Percentiles rank a stretch among this genome's conserved stretches.
Evolutionary conservation across 257 asterid genomes (phyloP).

Genomic region (Solanum pimpinellifolium): DNA sequence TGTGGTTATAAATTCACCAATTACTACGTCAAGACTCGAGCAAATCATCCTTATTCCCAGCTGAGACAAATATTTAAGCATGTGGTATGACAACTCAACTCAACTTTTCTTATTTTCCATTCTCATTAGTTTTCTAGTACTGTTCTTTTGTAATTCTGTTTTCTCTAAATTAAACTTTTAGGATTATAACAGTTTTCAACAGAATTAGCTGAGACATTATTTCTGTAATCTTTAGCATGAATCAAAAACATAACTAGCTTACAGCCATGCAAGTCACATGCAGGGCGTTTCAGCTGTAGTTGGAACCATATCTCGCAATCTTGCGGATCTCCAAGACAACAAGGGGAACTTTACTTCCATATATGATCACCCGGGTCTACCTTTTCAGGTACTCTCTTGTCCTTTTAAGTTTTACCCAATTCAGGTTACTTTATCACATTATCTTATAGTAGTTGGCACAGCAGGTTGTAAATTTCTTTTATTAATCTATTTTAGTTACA

Average conservation of each 20-base stretch:
- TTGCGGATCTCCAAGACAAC: slow-evolving; percentile 84
- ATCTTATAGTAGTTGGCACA: no score
- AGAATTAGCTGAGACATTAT: not conserved
- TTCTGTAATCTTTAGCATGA: not conserved
- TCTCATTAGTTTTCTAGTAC: not conserved
- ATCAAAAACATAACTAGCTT: not conserved
- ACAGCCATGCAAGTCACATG: slow-evolving; percentile 4
- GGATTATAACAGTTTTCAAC: not conserved
- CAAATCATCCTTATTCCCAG: slow-evolving; percentile 97
- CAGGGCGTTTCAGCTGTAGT: slow-evolving; percentile 97
- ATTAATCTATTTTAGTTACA: not conserved
- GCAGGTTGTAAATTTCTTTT: not conserved
- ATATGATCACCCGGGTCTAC: slow-evolving; percentile 76
- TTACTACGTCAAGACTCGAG: slow-evolving; percentile 92
- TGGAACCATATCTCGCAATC: slow-evolving; percentile 97
- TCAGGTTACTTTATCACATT: not conserved
- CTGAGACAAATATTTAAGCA: slow-evolving; percentile 95
- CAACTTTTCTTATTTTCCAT: not conserved
- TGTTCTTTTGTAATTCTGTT: not conserved
- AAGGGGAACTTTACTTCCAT: slow-evolving; percentile 89
- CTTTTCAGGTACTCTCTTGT: slow-evolving; percentile 41
- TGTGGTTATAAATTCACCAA: slow-evolving; percentile 78
- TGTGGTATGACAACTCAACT: slow-evolving; percentile 56
- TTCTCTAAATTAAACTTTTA: not conserved
- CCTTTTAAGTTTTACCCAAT: not conserved